These are phyloP conservation scores for Lentinus tigrinus DNA, from an alignment of 768 basidiomycete genomes.

Conservation along the genomic window DNA sequence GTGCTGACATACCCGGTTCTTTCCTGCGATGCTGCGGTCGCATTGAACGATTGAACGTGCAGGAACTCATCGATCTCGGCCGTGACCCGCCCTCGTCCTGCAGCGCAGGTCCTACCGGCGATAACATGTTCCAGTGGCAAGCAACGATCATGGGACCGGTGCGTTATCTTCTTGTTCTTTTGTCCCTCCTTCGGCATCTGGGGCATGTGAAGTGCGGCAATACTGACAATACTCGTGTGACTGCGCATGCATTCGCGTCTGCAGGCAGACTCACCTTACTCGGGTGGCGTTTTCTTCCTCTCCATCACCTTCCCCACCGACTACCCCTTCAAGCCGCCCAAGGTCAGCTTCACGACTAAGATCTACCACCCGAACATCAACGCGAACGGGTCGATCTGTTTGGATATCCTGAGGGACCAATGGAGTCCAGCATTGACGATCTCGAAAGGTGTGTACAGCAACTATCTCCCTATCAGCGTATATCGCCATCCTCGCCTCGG, in stretches of 20 bases:
- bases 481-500: neutral
- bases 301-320: conserved; percentile 93
- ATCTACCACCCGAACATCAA: conserved; percentile 99
- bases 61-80: conserved; percentile 99
- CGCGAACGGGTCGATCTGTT: conserved; percentile 97
- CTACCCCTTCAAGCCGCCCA: conserved; percentile 99
- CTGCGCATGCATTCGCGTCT: conserved; percentile 16
- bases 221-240: conserved; percentile 8
- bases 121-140: conserved; percentile 99
- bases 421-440: conserved; percentile 99
- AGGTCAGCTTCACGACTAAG: conserved; percentile 99
- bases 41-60: conserved; percentile 11
- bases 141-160: conserved; percentile 99
- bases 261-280: conserved; percentile 95
- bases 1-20: neutral
- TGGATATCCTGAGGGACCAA: conserved; percentile 98
- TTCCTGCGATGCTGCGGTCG: neutral
- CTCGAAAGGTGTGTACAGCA: conserved; percentile 76
- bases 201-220: neutral
- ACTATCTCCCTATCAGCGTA: too few species aligned
- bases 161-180: conserved; percentile 34
- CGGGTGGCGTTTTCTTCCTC: conserved; percentile 99
- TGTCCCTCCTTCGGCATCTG: neutral
- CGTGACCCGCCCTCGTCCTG: conserved; percentile 99
- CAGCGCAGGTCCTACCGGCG: conserved; percentile 96